phyloP scores from a whole-genome alignment of 805 yeast species.

The Isabelozyma rhagii region DNA sequence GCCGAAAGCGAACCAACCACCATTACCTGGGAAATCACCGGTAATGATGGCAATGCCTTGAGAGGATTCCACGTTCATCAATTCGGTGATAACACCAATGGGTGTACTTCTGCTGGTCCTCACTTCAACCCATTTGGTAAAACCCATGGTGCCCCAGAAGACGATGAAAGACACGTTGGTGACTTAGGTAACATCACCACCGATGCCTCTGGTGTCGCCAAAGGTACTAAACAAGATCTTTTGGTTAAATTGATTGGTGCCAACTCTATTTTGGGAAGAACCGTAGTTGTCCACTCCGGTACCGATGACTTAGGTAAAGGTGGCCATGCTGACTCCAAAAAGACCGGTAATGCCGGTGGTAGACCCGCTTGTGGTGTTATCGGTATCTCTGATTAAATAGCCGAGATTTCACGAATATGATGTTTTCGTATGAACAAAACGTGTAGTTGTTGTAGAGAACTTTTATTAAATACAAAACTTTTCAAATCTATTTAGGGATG shows the following conservation, averaged over 20 bases:
- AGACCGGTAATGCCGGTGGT: constrained; percentile 97
- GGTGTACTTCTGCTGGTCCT: constrained; percentile 98
- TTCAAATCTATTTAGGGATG: constrained; percentile 52
- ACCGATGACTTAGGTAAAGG: constrained; percentile 94
- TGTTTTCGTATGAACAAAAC: background rate
- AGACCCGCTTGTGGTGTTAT: constrained; percentile 99
- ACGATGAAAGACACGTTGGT: constrained; percentile 82
- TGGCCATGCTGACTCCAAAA: constrained; percentile 84
- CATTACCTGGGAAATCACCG: constrained; percentile 82
- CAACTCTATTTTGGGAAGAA: constrained; percentile 88
- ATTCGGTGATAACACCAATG: constrained; percentile 98
- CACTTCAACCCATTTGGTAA: constrained; percentile 89
- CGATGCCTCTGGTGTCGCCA: constrained; percentile 84
- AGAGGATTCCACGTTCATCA: constrained; percentile 98
- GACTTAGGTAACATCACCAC: constrained; percentile 94
- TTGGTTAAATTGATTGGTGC: constrained; percentile 82
- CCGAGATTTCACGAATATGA: background rate
- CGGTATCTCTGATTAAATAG: constrained; percentile 54
- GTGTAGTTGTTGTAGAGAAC: background rate
- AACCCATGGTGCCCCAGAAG: constrained; percentile 91
- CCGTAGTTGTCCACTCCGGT: constrained; percentile 92
- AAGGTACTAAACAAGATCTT: constrained; percentile 79
- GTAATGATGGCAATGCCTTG: constrained; percentile 82
- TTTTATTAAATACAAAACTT: background rate
- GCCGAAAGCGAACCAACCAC: constrained; percentile 80